phyloP scores from a whole-genome alignment of 208 protist genomes.

The Acanthamoeba rhysodes region DNA sequence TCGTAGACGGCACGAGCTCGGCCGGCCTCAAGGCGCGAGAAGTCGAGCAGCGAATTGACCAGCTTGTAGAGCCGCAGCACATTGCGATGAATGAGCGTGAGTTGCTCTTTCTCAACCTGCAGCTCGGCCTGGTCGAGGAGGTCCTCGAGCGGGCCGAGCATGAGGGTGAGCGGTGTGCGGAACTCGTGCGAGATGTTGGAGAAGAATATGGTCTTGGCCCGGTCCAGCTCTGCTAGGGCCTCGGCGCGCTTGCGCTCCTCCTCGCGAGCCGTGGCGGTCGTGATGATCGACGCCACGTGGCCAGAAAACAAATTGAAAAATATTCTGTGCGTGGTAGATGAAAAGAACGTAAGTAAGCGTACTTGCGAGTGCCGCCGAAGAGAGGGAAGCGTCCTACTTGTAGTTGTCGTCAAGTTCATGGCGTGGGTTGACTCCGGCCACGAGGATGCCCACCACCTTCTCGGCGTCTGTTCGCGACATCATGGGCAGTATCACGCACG shows the following conservation, averaged over 20 bases:
- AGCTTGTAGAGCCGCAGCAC: too few relatives aligned
- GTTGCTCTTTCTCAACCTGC: too few relatives aligned
- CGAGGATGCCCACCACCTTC: slow-evolving; percentile 59
- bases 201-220: slow-evolving; percentile 82
- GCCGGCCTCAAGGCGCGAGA: slow-evolving; percentile 81
- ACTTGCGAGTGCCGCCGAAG: not conserved
- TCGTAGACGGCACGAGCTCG: slow-evolving; percentile 77
- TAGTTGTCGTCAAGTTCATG: slow-evolving; percentile 64
- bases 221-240: slow-evolving; percentile 77
- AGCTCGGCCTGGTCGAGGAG: too few relatives aligned
- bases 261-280: slow-evolving; percentile 42
- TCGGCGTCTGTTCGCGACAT: slow-evolving; percentile 49
- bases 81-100: too few relatives aligned
- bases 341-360: not conserved
- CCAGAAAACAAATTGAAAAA: slow-evolving; percentile 67
- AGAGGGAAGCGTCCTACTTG: not conserved
- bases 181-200: too few relatives aligned
- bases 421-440: slow-evolving; percentile 52
- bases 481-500: slow-evolving; percentile 66
- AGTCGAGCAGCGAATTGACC: too few relatives aligned
- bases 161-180: too few relatives aligned
- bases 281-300: slow-evolving; percentile 62
- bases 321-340: not conserved
- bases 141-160: too few relatives aligned
- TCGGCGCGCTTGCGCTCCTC: slow-evolving; percentile 64